These are phyloP conservation scores for Penicillium dipodomyicola DNA, from an alignment of 495 filamentous ascomycete species.

Conservation along the genomic window DNA sequence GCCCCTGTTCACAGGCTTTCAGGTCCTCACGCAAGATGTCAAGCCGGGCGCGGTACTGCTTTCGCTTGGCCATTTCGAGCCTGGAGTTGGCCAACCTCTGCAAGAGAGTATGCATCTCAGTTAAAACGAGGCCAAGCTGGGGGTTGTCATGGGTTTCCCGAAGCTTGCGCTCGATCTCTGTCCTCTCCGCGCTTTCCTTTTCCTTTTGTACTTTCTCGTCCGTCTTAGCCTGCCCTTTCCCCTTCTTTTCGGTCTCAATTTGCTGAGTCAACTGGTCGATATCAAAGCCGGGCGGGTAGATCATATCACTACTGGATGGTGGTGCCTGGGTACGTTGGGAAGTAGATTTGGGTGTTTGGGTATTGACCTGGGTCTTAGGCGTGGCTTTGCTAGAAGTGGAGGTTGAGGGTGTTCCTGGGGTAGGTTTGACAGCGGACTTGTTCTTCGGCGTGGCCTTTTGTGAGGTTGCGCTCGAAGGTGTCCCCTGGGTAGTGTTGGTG, in stretches of 20 bases:
- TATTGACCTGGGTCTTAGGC: neutral
- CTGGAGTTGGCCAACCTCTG: neutral
- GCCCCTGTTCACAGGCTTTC: neutral
- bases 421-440: neutral
- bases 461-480: neutral
- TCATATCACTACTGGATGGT: neutral
- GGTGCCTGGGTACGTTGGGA: neutral
- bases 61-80: neutral
- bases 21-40: neutral
- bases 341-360: neutral
- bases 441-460: neutral
- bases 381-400: neutral
- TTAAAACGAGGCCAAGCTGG: neutral
- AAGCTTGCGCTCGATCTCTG: neutral
- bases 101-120: neutral
- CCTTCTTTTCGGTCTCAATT: neutral
- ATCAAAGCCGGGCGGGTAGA: neutral
- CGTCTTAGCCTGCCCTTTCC: neutral
- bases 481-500: neutral
- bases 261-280: neutral
- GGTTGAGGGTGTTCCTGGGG: neutral
- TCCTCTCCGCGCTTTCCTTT: slow-evolving; percentile 2
- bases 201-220: neutral
- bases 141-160: neutral
- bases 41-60: neutral